Conservation (phyloP, 805 yeast genomes). For the Isabelozyma rhagii region DNA sequence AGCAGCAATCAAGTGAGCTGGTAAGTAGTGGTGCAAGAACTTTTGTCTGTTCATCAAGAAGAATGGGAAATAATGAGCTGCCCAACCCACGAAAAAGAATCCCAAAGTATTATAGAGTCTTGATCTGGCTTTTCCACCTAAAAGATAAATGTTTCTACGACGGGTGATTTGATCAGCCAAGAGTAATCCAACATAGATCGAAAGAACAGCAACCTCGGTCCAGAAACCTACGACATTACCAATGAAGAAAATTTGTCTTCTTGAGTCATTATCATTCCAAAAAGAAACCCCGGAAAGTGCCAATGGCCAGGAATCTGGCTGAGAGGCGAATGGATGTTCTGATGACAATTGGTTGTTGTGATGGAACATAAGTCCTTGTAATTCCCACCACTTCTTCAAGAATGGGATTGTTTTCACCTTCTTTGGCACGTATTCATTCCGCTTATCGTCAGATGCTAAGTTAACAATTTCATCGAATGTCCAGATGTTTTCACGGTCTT, state of each 20-base stretch:
- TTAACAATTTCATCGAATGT: conserved; percentile 64
- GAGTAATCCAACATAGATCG: conserved; percentile 61
- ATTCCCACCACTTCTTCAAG: conserved; percentile 82
- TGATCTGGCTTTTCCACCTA: conserved; percentile 61
- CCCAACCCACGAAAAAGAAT: conserved; percentile 84
- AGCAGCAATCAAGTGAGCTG: conserved; percentile 90
- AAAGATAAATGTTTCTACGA: conserved; percentile 61
- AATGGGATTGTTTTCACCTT: conserved; percentile 63
- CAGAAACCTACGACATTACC: conserved; percentile 94
- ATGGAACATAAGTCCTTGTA: conserved; percentile 84
- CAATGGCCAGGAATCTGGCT: conserved; percentile 89
- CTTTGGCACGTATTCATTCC: conserved; percentile 66
- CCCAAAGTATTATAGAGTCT: conserved; percentile 77
- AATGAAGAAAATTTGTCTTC: conserved; percentile 79
- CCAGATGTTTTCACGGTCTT: conserved; percentile 73
- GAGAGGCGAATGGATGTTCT: conserved; percentile 94
- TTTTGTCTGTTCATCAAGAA: conserved; percentile 90
- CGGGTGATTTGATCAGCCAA: conserved; percentile 73
- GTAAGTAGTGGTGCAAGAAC: conserved; percentile 90
- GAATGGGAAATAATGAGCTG: conserved; percentile 86
- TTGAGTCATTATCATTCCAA: conserved; percentile 74
- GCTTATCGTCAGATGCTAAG: conserved; percentile 49
- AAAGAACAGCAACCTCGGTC: conserved; percentile 65
- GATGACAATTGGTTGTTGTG: conserved; percentile 85
- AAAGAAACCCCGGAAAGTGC: conserved; percentile 89